phyloP scores from a whole-genome alignment of 306 rosid genomes.

The Prunus persica region Prunus_persica_NCBIv2 NC_034014.1:3457501-3458000 shows the following conservation, averaged over 20 bases:
- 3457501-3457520: not conserved
- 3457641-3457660: not conserved
- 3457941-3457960: constrained; percentile 8
- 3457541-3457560: not conserved
- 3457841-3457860: not conserved
- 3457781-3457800: not conserved
- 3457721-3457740: not conserved
- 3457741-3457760: not conserved
- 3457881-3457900: not conserved
- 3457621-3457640: not conserved
- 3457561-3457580: not conserved
- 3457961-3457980: constrained; percentile 62
- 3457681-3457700: not conserved
- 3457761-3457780: not conserved
- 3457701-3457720: not conserved
- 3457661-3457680: not conserved
- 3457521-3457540: not conserved
- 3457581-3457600: not conserved
- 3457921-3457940: not conserved
- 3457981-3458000: constrained; percentile 74
- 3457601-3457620: not conserved
- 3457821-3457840: not conserved
- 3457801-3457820: not conserved
- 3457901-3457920: not conserved
- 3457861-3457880: not conserved